A percentile compares a stretch with the other conserved stretches of the same genome.
These are phyloP conservation scores for Alternaria ventricosa DNA, from an alignment of 2,329 filamentous ascomycete genomes.

Conservation along the genomic window DNA sequence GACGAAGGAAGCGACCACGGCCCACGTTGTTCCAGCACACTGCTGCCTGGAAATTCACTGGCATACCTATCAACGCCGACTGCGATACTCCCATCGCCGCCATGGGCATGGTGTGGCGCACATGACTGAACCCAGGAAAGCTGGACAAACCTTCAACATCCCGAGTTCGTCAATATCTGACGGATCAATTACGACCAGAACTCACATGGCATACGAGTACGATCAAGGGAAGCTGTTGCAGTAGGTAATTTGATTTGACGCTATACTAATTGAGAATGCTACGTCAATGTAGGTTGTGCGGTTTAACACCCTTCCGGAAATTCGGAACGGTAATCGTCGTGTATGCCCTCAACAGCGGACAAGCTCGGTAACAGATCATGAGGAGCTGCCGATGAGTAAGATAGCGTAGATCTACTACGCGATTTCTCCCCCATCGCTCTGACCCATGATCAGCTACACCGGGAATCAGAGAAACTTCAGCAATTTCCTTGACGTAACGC, in stretches of 20 bases:
- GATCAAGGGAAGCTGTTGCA: not conserved
- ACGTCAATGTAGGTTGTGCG: rapidly evolving
- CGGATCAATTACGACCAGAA: not conserved
- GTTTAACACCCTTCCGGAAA: not conserved
- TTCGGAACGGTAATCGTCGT: not conserved
- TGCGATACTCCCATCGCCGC: not conserved
- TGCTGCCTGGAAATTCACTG: not conserved
- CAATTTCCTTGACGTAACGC: not conserved
- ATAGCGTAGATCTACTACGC: not conserved
- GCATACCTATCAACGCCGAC: not conserved
- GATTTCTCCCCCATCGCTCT: not conserved
- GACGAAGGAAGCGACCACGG: not conserved
- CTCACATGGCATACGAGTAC: not conserved
- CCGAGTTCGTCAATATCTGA: not conserved
- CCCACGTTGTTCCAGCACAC: not conserved
- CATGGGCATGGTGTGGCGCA: not conserved
- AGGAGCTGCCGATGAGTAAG: not conserved
- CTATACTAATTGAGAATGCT: not conserved
- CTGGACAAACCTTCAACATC: not conserved
- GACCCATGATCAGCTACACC: not conserved
- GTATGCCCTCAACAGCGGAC: not conserved
- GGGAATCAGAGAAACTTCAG: not conserved
- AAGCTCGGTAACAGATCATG: not conserved
- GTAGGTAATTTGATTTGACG: not conserved
- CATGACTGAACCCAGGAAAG: not conserved